Percentiles rank a stretch among this genome's conserved stretches.
These are phyloP conservation scores for Cutaneotrichosporon spelunceum DNA, from an alignment of 1,284 basidiomycete genomes.

Conservation along the genomic window DNA sequence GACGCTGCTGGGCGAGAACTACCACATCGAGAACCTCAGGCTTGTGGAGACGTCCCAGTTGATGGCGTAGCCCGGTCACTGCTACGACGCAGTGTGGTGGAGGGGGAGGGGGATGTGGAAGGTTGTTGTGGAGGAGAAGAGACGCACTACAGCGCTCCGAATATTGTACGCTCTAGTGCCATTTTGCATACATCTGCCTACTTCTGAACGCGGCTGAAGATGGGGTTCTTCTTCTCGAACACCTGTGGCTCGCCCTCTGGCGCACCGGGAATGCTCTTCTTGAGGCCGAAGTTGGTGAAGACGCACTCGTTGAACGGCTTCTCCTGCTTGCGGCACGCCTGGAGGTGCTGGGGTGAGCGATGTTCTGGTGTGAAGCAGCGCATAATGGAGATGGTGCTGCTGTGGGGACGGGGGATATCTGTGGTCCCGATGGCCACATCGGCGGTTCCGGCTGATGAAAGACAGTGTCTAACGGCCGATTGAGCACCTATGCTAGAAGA, in stretches of 20 bases:
- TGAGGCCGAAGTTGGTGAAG: slow-evolving; percentile 90
- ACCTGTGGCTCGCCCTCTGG: slow-evolving; percentile 80
- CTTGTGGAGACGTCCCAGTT: background rate
- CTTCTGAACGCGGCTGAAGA: slow-evolving; percentile 74
- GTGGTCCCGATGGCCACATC: too few relatives aligned
- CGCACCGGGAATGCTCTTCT: slow-evolving; percentile 88
- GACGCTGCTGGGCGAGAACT: slow-evolving; percentile 48
- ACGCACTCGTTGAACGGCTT: slow-evolving; percentile 89
- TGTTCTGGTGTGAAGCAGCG: too few relatives aligned
- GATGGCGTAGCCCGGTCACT: slow-evolving; percentile 10
- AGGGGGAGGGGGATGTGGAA: too few relatives aligned
- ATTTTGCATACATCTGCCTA: slow-evolving; percentile 45
- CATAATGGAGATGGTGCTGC: too few relatives aligned
- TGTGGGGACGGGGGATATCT: too few relatives aligned
- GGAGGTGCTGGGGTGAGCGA: slow-evolving; percentile 63
- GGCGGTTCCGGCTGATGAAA: too few relatives aligned
- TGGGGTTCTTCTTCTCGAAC: slow-evolving; percentile 83
- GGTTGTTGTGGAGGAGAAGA: background rate
- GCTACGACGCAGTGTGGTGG: too few relatives aligned
- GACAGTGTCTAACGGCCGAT: too few relatives aligned
- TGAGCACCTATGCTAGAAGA: too few relatives aligned
- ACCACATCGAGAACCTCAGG: slow-evolving; percentile 37
- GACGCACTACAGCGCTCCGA: background rate
- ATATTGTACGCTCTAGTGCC: slow-evolving; percentile 5
- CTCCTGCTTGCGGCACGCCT: slow-evolving; percentile 86